A percentile compares a stretch with the other conserved stretches of the same genome.
These are phyloP conservation scores for Polyplosphaeria fusca DNA, from an alignment of 495 filamentous ascomycete genomes.

Conservation along the genomic window DNA sequence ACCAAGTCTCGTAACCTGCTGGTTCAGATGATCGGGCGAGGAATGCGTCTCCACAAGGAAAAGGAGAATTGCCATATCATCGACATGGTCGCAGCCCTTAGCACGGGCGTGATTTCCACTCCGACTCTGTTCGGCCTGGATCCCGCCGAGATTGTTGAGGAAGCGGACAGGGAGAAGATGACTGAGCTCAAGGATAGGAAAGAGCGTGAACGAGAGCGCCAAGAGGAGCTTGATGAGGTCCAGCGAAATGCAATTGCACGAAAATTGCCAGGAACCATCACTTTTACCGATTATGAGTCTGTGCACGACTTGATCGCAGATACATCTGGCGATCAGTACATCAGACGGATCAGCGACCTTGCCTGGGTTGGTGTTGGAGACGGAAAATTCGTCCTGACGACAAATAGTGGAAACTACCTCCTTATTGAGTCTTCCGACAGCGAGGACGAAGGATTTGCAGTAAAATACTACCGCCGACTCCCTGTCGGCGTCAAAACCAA, in stretches of 20 bases:
- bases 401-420: slow-evolving; percentile 55
- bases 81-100: slow-evolving; percentile 86
- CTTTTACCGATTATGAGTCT: slow-evolving; percentile 85
- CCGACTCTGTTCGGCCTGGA: slow-evolving; percentile 94
- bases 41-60: slow-evolving; percentile 73
- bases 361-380: slow-evolving; percentile 76
- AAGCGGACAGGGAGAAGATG: slow-evolving; percentile 57
- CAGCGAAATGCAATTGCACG: slow-evolving; percentile 1
- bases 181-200: slow-evolving; percentile 49
- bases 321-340: slow-evolving; percentile 68
- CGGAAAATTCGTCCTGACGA: slow-evolving; percentile 63
- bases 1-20: slow-evolving; percentile 87
- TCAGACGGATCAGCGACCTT: slow-evolving; percentile 67
- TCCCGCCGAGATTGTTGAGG: slow-evolving; percentile 72
- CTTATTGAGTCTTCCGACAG: slow-evolving; percentile 52
- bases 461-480: slow-evolving; percentile 35
- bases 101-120: slow-evolving; percentile 77
- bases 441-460: slow-evolving; percentile 18
- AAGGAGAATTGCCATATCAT: slow-evolving; percentile 93
- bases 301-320: slow-evolving; percentile 87
- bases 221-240: slow-evolving; percentile 29
- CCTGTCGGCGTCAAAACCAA: slow-evolving; percentile 34
- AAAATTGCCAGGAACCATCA: slow-evolving; percentile 44
- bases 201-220: slow-evolving; percentile 39
- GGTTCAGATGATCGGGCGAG: slow-evolving; percentile 96